Evolutionary conservation across 225 moss, liverwort and hornwort species (phyloP).

Genomic region (Anthoceros angustus): DNA sequence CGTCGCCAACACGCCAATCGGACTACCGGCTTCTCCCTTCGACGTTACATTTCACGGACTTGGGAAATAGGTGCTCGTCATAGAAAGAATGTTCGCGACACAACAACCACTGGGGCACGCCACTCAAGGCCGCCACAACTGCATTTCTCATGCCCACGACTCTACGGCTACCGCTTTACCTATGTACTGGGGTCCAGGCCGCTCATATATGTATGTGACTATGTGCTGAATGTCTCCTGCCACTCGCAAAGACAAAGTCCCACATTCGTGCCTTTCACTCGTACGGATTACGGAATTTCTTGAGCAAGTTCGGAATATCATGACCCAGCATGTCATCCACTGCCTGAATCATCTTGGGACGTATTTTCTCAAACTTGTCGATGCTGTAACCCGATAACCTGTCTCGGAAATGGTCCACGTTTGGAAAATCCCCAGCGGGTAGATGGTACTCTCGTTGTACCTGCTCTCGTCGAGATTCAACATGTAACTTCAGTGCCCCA

Average conservation of each 20-base stretch:
- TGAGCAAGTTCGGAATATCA: slow-evolving; percentile 78
- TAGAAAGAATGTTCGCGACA: no score
- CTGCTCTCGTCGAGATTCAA: slow-evolving; percentile 10
- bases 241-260: not conserved
- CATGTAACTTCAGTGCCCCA: not conserved
- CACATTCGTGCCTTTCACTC: slow-evolving; percentile 16
- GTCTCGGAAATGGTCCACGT: slow-evolving; percentile 69
- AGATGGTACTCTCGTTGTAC: slow-evolving; percentile 84
- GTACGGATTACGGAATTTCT: slow-evolving; percentile 80
- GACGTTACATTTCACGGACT: no score
- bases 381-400: slow-evolving; percentile 60
- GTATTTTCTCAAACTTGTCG: slow-evolving; percentile 78
- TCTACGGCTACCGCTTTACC: no score
- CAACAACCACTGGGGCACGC: no score
- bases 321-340: slow-evolving; percentile 99
- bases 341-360: slow-evolving; percentile 73
- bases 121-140: no score
- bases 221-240: no score
- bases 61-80: no score
- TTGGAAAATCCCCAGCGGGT: slow-evolving; percentile 82
- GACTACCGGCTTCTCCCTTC: no score
- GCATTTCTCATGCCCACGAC: no score
- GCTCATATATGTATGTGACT: no score
- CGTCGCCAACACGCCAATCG: no score
- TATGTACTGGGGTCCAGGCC: no score